A percentile compares a stretch with the other conserved stretches of the same genome.
Conservation (phyloP, 2,329 filamentous ascomycete genomes). For the Capronia coronata region DNA sequence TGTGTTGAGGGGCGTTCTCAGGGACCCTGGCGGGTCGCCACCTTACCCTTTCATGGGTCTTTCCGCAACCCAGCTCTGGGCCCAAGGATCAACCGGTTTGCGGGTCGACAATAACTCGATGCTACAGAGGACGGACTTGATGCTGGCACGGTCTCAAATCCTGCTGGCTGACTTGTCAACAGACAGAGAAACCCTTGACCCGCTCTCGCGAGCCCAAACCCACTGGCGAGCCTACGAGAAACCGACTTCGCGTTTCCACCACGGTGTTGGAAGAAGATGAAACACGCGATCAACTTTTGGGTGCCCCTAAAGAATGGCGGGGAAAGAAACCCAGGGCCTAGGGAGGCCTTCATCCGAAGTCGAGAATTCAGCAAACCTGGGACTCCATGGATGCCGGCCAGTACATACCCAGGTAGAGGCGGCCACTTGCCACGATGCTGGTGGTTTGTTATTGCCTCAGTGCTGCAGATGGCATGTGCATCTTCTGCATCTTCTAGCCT, state of each 20-base stretch:
- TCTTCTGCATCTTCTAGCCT: slow-evolving; percentile 4
- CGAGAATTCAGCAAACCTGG: slow-evolving; percentile 5
- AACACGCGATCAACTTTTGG: slow-evolving; percentile 16
- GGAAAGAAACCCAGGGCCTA: slow-evolving; percentile 17
- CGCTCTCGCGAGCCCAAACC: neutral
- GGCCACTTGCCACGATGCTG: neutral
- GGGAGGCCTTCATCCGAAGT: slow-evolving; percentile 14
- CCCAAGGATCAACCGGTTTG: no score
- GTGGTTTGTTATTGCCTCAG: neutral
- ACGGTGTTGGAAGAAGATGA: slow-evolving; percentile 12
- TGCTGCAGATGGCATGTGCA: slow-evolving; percentile 10
- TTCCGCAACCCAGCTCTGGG: no score
- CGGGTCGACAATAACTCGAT: neutral
- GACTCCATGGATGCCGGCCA: slow-evolving; percentile 1
- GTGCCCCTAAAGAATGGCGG: slow-evolving; percentile 11
- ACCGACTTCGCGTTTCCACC: neutral
- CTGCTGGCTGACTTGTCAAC: neutral
- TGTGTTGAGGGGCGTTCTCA: neutral
- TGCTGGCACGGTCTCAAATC: neutral
- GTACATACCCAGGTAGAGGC: neutral
- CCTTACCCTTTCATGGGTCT: no score
- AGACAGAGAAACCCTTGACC: slow-evolving; percentile 1
- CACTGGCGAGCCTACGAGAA: slow-evolving; percentile 5
- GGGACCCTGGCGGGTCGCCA: neutral
- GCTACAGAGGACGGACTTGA: slow-evolving; percentile 4